Percentiles rank a stretch among this genome's conserved stretches.
These are phyloP conservation scores for Brassica nigra DNA, from an alignment of 345 rosid genomes.

Conservation along the genomic window DNA sequence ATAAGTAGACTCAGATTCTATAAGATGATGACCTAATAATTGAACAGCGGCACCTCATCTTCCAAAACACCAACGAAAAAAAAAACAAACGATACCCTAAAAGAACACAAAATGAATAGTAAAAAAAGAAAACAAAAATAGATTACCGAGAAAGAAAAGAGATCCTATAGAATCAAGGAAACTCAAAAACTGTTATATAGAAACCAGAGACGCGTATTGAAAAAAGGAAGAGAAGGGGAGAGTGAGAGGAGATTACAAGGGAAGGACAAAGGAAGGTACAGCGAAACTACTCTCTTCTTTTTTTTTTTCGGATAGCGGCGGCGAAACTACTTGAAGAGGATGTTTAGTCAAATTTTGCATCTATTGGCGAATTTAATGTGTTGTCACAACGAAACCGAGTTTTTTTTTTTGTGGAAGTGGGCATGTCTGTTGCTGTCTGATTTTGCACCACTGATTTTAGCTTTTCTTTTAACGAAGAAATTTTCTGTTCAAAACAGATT, in stretches of 20 bases:
- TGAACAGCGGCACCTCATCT: background rate
- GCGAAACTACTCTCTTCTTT: background rate
- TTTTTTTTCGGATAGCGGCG: background rate
- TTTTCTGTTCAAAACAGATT: background rate
- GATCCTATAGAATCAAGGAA: background rate
- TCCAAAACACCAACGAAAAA: background rate
- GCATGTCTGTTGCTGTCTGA: background rate
- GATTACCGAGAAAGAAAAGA: background rate
- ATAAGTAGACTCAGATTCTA: slow-evolving; percentile 9
- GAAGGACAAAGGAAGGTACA: background rate
- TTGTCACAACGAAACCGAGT: background rate
- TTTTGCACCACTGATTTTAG: background rate
- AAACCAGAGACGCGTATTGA: background rate
- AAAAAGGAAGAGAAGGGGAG: background rate
- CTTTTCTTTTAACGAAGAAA: too few species aligned
- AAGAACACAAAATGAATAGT: background rate
- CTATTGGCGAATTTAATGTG: background rate
- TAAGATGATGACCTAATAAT: background rate
- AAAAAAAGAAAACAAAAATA: background rate
- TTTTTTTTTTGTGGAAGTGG: background rate
- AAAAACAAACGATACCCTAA: background rate
- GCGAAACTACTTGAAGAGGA: background rate
- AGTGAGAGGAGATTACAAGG: background rate
- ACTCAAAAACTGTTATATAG: background rate
- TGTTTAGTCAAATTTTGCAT: background rate